A percentile compares a stretch with the other conserved stretches of the same genome.
Conservation (phyloP, 2,329 filamentous ascomycete genomes). For the Aureobasidium sp. region DNA sequence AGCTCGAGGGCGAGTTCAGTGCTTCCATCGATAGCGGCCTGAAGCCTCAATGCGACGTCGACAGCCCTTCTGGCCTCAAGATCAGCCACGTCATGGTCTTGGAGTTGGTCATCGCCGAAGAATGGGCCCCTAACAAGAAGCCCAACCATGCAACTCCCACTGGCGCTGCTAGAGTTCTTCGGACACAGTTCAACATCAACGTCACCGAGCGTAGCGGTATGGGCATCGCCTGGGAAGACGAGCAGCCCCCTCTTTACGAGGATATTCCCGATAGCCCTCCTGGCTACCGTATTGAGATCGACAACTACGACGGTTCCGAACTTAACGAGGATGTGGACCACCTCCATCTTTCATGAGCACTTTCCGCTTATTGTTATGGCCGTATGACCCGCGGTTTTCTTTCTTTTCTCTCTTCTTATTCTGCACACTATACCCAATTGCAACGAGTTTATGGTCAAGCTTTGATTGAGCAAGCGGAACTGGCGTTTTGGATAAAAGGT, state of each 20-base stretch:
- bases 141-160: conserved; percentile 74
- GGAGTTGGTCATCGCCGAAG: conserved; percentile 90
- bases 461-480: neutral
- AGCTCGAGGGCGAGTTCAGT: conserved; percentile 74
- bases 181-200: conserved; percentile 81
- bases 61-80: conserved; percentile 65
- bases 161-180: conserved; percentile 79
- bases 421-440: conserved; percentile 12
- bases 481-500: neutral
- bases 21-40: conserved; percentile 54
- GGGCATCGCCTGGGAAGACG: conserved; percentile 94
- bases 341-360: conserved; percentile 29
- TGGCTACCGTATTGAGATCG: conserved; percentile 36
- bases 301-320: conserved; percentile 43
- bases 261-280: conserved; percentile 86
- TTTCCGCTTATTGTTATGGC: neutral
- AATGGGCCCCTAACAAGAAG: conserved; percentile 66
- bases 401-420: neutral
- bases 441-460: conserved; percentile 11
- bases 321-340: conserved; percentile 41
- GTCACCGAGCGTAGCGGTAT: conserved; percentile 79
- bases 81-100: conserved; percentile 81
- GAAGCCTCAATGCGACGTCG: conserved; percentile 71
- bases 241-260: conserved; percentile 87
- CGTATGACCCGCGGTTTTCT: neutral